phyloP scores from a whole-genome alignment of 805 yeast genomes.

The Ascoidea rubescens region DNA sequence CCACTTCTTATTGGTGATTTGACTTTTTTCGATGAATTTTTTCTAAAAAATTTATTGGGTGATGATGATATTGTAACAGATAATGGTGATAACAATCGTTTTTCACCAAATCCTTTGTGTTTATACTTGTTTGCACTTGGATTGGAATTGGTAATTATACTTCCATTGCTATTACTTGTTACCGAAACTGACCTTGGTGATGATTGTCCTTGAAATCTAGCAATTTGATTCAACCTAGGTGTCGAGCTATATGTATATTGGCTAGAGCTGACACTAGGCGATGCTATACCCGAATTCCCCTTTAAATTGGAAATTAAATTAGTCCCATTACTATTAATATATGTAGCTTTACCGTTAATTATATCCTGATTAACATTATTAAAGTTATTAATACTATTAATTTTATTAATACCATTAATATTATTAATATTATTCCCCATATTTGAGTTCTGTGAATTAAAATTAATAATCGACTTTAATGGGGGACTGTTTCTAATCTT shows the following conservation, averaged over 20 bases:
- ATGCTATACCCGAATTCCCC: too few species aligned
- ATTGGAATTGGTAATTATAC: not conserved
- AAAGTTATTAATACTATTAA: too few species aligned
- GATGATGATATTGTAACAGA: constrained; percentile 12
- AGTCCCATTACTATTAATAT: too few species aligned
- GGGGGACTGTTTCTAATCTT: not conserved
- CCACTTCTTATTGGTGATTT: constrained; percentile 7
- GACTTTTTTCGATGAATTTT: constrained; percentile 2
- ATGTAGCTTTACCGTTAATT: too few species aligned
- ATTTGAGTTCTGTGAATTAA: too few species aligned
- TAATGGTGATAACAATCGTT: constrained; percentile 12
- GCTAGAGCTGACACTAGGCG: not conserved
- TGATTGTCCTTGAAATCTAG: constrained; percentile 12
- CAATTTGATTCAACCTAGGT: constrained; percentile 14
- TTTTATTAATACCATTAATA: too few species aligned
- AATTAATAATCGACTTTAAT: too few species aligned
- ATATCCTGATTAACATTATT: too few species aligned
- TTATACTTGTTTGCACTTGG: too few species aligned
- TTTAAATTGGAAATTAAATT: too few species aligned
- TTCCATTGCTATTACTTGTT: not conserved
- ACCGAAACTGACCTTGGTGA: constrained; percentile 10
- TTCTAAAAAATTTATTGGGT: constrained; percentile 5
- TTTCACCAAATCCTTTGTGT: constrained; percentile 1
- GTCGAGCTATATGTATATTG: constrained; percentile 14
- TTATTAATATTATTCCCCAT: too few species aligned